These are phyloP conservation scores for Cercospora zeina DNA, from an alignment of 2,329 filamentous ascomycete genomes.

Conservation along the genomic window DNA sequence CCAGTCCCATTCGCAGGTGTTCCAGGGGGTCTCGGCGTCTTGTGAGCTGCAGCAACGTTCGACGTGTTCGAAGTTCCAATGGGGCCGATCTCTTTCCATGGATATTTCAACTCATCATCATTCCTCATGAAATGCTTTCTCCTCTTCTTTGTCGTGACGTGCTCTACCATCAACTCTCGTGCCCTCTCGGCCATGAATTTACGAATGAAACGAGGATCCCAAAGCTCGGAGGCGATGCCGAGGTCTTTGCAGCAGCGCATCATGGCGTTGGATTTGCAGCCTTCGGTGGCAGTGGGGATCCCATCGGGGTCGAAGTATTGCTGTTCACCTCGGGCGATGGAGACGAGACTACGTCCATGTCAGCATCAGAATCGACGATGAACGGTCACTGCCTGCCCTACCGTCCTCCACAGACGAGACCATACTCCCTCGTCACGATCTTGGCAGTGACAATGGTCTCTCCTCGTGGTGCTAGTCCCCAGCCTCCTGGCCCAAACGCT, in stretches of 20 bases:
- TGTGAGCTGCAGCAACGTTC: neutral
- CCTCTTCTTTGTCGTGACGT: constrained; percentile 81
- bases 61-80: neutral
- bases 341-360: constrained; percentile 67
- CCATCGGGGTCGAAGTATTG: constrained; percentile 87
- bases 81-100: constrained; percentile 55
- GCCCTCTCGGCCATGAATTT: constrained; percentile 74
- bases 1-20: neutral
- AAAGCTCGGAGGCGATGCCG: constrained; percentile 89
- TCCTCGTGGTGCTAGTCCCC: constrained; percentile 86
- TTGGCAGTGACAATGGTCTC: constrained; percentile 82
- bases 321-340: constrained; percentile 90
- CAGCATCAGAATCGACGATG: neutral
- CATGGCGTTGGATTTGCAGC: constrained; percentile 94
- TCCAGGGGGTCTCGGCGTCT: constrained; percentile 5
- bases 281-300: constrained; percentile 91
- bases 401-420: constrained; percentile 83
- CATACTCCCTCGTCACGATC: constrained; percentile 85
- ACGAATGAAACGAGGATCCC: constrained; percentile 90
- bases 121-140: constrained; percentile 84
- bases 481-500: constrained; percentile 92
- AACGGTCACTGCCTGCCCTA: constrained; percentile 48
- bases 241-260: constrained; percentile 99
- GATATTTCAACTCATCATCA: constrained; percentile 70
- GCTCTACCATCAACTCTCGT: constrained; percentile 86